Conservation (phyloP, 2,329 filamentous ascomycete species). For the Mariannaea elegans region DNA sequence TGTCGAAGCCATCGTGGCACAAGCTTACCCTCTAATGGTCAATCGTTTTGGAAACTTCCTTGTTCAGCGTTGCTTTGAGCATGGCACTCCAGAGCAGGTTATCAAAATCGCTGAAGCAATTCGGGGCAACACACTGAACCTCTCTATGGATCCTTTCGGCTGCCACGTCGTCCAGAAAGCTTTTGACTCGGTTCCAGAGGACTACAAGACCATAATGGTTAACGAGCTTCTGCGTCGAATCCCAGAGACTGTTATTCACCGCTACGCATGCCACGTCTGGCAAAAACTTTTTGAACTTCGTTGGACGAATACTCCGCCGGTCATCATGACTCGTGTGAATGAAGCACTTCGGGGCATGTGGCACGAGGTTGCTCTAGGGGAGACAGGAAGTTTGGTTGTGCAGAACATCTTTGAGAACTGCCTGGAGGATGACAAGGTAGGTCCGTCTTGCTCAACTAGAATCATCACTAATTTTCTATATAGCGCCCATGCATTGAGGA, state of each 20-base stretch:
- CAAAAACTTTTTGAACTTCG: slow-evolving; percentile 98
- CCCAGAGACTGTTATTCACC: slow-evolving; percentile 96
- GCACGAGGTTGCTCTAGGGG: slow-evolving; percentile 96
- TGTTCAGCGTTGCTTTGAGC: slow-evolving; percentile 98
- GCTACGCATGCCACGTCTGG: slow-evolving; percentile 99
- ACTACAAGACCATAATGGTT: slow-evolving; percentile 99
- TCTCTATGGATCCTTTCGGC: slow-evolving; percentile 98
- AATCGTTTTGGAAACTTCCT: slow-evolving; percentile 99
- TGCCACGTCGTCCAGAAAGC: slow-evolving; percentile 99
- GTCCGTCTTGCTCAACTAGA: slow-evolving; percentile 22
- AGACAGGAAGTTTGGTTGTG: slow-evolving; percentile 96
- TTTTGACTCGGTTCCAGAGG: slow-evolving; percentile 95
- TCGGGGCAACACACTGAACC: slow-evolving; percentile 88
- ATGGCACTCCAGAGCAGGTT: slow-evolving; percentile 93
- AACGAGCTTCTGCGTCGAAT: slow-evolving; percentile 94
- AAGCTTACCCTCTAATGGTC: slow-evolving; percentile 95
- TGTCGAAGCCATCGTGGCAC: slow-evolving; percentile 92
- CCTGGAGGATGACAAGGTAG: slow-evolving; percentile 95
- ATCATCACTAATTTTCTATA: slow-evolving; percentile 31
- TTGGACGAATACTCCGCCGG: slow-evolving; percentile 92
- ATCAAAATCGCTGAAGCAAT: slow-evolving; percentile 95
- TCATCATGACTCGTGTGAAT: slow-evolving; percentile 99
- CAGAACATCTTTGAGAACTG: slow-evolving; percentile 99
- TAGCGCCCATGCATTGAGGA: slow-evolving; percentile 97
- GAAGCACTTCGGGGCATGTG: slow-evolving; percentile 95